A percentile compares a stretch with the other conserved stretches of the same genome.
phyloP scores from a whole-genome alignment of 768 basidiomycete species.

The Hemileccinum rubropunctum region DNA sequence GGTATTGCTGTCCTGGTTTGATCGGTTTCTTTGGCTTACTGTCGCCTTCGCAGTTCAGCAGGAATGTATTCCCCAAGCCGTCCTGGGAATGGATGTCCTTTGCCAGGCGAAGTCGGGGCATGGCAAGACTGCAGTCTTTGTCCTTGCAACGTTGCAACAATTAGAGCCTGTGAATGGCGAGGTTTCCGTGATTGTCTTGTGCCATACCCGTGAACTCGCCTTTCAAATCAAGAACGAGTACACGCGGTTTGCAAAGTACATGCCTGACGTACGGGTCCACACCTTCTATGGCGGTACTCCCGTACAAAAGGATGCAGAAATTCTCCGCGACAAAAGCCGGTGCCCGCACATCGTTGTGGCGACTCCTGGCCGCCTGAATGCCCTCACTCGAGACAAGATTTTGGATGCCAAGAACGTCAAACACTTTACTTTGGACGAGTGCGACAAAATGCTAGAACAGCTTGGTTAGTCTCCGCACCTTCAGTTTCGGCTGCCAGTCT shows the following conservation, averaged over 20 bases:
- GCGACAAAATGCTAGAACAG: constrained; percentile 99
- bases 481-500: constrained; percentile 64
- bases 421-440: constrained; percentile 99
- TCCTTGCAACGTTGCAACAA: constrained; percentile 96
- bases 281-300: constrained; percentile 98
- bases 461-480: constrained; percentile 90
- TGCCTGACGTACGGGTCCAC: constrained; percentile 96
- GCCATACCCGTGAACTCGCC: constrained; percentile 98
- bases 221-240: constrained; percentile 99
- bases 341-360: constrained; percentile 99
- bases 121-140: constrained; percentile 99
- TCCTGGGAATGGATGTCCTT: constrained; percentile 98
- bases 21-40: not conserved
- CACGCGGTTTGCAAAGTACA: constrained; percentile 98
- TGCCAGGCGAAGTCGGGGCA: constrained; percentile 99
- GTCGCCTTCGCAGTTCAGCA: constrained; percentile 75
- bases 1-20: constrained; percentile 46
- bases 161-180: constrained; percentile 98
- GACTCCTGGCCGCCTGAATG: constrained; percentile 96
- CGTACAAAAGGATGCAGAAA: constrained; percentile 89
- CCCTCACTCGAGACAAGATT: constrained; percentile 92
- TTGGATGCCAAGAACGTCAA: constrained; percentile 95
- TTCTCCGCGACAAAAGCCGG: constrained; percentile 91
- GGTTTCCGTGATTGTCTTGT: constrained; percentile 95
- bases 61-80: constrained; percentile 99